phyloP scores from a whole-genome alignment of 306 rosid genomes.

The Rosa chinensis region DNA sequence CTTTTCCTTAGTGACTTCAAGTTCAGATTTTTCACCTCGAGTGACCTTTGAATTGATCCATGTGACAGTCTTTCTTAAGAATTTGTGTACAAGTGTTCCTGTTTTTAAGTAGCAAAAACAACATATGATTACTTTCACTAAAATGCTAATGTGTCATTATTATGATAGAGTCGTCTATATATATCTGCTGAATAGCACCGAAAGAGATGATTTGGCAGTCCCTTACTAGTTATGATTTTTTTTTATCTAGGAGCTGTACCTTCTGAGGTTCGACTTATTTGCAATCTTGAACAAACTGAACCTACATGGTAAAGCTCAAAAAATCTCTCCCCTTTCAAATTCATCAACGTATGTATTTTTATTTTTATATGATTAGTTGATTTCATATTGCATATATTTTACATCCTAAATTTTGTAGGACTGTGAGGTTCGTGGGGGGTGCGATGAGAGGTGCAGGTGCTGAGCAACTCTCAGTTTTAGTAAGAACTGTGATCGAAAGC shows the following conservation, averaged over 20 bases:
- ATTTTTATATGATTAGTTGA: not conserved
- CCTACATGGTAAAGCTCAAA: conserved; percentile 61
- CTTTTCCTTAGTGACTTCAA: not conserved
- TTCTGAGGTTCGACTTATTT: conserved; percentile 81
- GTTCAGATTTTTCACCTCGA: not conserved
- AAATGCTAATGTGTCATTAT: not conserved
- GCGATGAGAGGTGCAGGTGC: conserved; percentile 99
- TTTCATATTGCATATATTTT: not conserved
- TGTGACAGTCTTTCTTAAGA: not conserved
- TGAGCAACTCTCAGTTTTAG: conserved; percentile 86
- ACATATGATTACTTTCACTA: not conserved
- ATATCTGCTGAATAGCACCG: not conserved
- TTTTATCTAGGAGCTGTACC: conserved; percentile 53
- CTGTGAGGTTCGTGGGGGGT: conserved; percentile 83
- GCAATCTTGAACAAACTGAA: conserved; percentile 86
- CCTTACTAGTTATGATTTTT: conserved; percentile 6
- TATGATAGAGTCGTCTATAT: not conserved
- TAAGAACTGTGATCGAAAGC: conserved; percentile 86
- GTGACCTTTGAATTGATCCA: conserved; percentile 1
- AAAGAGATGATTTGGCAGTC: not conserved
- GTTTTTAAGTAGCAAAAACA: not conserved
- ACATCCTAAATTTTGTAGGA: conserved; percentile 45
- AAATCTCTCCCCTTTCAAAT: conserved; percentile 11
- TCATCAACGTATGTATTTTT: not conserved
- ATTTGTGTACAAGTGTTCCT: not conserved